Percentiles rank a stretch among this genome's conserved stretches.
Conservation (phyloP, 345 rosid genomes). For the Bruguiera parviflora region DNA sequence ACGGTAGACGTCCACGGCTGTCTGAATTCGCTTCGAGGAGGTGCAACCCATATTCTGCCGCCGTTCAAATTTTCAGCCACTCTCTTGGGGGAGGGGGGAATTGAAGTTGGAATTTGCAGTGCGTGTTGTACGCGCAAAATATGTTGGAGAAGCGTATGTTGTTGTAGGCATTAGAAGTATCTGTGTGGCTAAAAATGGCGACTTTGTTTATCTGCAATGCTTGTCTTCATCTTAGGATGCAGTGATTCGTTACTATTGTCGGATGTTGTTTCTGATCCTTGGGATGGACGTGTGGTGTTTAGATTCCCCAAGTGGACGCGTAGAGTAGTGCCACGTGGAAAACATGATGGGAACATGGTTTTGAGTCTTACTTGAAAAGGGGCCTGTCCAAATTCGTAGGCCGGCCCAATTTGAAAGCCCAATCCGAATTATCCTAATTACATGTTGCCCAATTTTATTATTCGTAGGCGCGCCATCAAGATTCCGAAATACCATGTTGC, state of each 20-base stretch:
- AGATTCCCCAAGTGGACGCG: conserved; percentile 4
- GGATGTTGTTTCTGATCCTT: conserved; percentile 8
- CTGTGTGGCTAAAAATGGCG: not conserved
- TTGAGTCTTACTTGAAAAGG: too few relatives aligned
- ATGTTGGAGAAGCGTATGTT: not conserved
- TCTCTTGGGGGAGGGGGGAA: not conserved
- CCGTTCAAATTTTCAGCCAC: not conserved
- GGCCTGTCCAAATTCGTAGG: too few relatives aligned
- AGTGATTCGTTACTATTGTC: not conserved
- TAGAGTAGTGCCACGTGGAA: not conserved
- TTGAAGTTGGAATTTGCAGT: not conserved
- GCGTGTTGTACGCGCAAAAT: too few relatives aligned
- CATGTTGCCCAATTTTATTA: too few relatives aligned
- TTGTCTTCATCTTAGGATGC: not conserved
- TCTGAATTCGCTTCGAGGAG: conserved; percentile 60
- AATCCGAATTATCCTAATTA: too few relatives aligned
- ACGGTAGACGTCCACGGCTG: conserved; percentile 60
- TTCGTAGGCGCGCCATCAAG: too few relatives aligned
- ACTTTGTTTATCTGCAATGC: not conserved
- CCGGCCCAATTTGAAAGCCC: too few relatives aligned
- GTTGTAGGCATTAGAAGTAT: not conserved
- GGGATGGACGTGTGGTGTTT: conserved; percentile 12
- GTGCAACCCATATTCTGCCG: conserved; percentile 58
- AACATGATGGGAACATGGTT: not conserved
- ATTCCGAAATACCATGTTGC: too few relatives aligned